Evolutionary conservation across 2,329 filamentous ascomycete genomes (phyloP), one percentile per base, ranked within the genome.

Genomic region (Chalaropsis thielavioides): DNA sequence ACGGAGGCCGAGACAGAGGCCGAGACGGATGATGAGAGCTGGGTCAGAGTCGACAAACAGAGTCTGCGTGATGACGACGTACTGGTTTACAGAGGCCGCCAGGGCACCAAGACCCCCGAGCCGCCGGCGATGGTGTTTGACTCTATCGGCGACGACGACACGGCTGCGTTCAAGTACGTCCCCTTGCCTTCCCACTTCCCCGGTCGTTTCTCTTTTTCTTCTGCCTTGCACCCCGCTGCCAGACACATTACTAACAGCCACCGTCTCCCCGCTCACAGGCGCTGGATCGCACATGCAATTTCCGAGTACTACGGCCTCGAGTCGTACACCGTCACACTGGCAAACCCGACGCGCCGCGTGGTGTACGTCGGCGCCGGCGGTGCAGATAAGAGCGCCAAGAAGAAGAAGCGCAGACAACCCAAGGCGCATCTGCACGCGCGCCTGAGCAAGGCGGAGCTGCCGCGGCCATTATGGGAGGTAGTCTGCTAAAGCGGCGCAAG

Each of bases 251-350:
- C 65, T 66, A 65, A 68, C 62, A 40, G 31, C 31, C 31, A 31
- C 31, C 31, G 68, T 43, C 41, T 13, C 31, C 3, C 31, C 6
- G 31, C 31, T n/a, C 60, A 38, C 68, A 92, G 89, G 69, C 88
- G 92, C 68, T 97, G 92, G 89, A 83, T 97, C 64, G 90, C 95
- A 0, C 92, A 97, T 75, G 88, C 89, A 66, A 92, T 97, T 68
- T 92, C 90, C 10, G 84, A 87, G 49, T 97, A 97, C 74, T 97
- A 97, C 72, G 92, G 91, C 56, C 81, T 96, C 65, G 83, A 85
- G 67, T 96, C 92, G 22, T 90, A 86, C 77, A 92, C 89, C 3
- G 83, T 92, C 67, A 88, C 87, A 0, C 81, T 87, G 0, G 85
- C 85, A 40, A 80, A 84, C 69, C 87, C 90, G 2, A 82, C 85